Evolutionary conservation across 495 filamentous ascomycete species (phyloP).

Genomic region (Hypoxylon lienhwacheense): DNA sequence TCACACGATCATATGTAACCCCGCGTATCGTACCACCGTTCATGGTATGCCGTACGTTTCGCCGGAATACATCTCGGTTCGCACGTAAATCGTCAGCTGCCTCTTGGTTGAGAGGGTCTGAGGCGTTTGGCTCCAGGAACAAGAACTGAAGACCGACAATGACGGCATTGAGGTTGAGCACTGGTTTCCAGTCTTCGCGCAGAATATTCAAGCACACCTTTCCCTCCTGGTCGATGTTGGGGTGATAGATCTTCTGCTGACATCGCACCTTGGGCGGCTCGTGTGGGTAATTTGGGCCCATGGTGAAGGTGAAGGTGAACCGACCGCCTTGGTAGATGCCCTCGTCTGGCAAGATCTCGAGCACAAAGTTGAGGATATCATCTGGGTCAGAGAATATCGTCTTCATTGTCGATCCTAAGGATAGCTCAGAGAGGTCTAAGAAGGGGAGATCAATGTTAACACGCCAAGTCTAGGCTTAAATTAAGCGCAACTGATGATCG

Average conservation of each 20-base stretch:
- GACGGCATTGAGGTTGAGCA: constrained; percentile 93
- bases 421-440: constrained; percentile 88
- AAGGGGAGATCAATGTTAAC: background rate
- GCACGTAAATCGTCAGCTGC: constrained; percentile 87
- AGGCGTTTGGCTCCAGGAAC: constrained; percentile 95
- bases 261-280: constrained; percentile 98
- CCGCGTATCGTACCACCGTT: constrained; percentile 75
- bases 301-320: constrained; percentile 89
- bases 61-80: constrained; percentile 84
- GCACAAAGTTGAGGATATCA: constrained; percentile 93
- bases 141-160: constrained; percentile 97
- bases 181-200: constrained; percentile 98
- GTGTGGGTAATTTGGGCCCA: constrained; percentile 94
- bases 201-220: constrained; percentile 98
- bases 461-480: background rate
- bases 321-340: constrained; percentile 93
- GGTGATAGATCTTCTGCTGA: constrained; percentile 97
- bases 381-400: constrained; percentile 92
- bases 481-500: background rate
- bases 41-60: constrained; percentile 85
- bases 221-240: constrained; percentile 96
- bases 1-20: constrained; percentile 72
- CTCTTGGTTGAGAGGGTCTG: constrained; percentile 97
- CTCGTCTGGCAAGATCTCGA: constrained; percentile 94
- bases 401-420: constrained; percentile 87